Base-by-base conservation (phyloP, 495 filamentous ascomycete genomes). In the Aspergillus taichungensis region DNA sequence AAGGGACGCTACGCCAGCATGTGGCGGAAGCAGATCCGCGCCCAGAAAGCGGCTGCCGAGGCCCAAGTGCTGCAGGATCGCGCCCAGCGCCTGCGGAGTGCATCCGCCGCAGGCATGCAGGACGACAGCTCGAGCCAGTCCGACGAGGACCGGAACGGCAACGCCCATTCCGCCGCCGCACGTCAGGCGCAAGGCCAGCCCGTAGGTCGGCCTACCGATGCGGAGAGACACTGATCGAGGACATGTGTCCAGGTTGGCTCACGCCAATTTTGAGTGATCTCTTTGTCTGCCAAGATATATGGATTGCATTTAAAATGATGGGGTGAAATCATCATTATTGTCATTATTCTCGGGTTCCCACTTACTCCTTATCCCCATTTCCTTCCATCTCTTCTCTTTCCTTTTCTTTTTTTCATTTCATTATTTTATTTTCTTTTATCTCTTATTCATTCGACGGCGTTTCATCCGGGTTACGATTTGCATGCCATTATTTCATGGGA, bases 11-110 rank as follows among this genome's bases (percentile, higher is more conserved):
- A 98, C 55, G 78, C 84, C 13, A 83, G 77, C 46, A 96, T 98
- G 92, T 98, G 92, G 92, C 78, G 80, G 57, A 94, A 94, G 63
- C 92, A 98, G 59, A 88, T 91, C 50, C 79, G 83, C 8, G 92
- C 90, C 8, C 88, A 95, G 63, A 76, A 78, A 46, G 91, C 88
- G 1, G 82, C 83, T 1, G 83, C 85, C 47, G 79, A 89, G 60
- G 88, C 80, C 37, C 72, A 75, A 59, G 77, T 73, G 64, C 64
- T 75, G 28, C 66, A 69, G 43, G 63, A 72, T 38, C 63, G 66
- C 6, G 69, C 69, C 7, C 64, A 72, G 49, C 64, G 67, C 36
- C 57, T 74, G 39, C 69, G 68, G 43, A 74, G 66, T 37, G 64
- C 61, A 35, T 64, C 67, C 8, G 59, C 63, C 30, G 49, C 56